Conservation (phyloP, 2,329 filamentous ascomycete species). For the Hypoxylon sp. region DNA sequence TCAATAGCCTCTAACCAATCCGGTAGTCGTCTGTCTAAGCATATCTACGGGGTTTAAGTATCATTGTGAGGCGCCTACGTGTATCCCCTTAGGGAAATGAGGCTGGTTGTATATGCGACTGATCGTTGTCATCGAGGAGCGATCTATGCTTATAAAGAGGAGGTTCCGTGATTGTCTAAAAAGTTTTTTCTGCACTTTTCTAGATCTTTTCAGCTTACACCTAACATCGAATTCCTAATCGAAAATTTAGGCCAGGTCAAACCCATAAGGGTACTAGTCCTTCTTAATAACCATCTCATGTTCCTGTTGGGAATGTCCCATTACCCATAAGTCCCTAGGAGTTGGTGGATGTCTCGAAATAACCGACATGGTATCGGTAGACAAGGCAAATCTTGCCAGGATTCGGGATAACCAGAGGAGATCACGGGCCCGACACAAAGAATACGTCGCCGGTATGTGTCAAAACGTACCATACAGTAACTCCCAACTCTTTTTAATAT, state of each 20-base stretch:
- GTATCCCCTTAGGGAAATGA: not conserved
- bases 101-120: not conserved
- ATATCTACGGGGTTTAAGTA: not conserved
- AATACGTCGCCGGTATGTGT: constrained; percentile 68
- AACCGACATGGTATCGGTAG: constrained; percentile 22
- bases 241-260: not conserved
- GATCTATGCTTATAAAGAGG: not conserved
- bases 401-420: constrained; percentile 84
- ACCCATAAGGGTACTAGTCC: not conserved
- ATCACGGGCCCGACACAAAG: constrained; percentile 80
- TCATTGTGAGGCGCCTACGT: not conserved
- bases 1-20: not conserved
- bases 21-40: not conserved
- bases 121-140: not conserved
- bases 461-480: not conserved
- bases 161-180: too few species aligned
- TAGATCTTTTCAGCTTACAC: not conserved
- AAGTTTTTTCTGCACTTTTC: too few species aligned
- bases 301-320: not conserved
- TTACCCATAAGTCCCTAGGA: not conserved
- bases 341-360: not conserved
- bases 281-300: not conserved
- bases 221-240: not conserved
- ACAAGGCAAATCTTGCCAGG: constrained; percentile 41
- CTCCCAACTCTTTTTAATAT: not conserved